Base-by-base conservation (phyloP, 495 filamentous ascomycete species). In the Chlorociboria aeruginascens region DNA sequence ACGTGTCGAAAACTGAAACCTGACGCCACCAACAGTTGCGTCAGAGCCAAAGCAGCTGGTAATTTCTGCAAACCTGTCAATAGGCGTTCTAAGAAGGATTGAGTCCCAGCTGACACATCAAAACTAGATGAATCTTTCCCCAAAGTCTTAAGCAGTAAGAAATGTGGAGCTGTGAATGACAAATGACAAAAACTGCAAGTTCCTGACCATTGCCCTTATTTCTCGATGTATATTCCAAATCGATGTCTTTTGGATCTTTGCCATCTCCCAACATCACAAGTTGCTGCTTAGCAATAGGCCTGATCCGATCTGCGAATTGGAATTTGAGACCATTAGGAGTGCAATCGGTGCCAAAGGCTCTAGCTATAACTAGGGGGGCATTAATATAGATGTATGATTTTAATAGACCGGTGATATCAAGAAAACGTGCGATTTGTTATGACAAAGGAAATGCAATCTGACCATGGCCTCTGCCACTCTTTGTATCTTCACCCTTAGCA, bases 211-310 rank as follows among this genome's bases (percentile, higher is more conserved):
- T 32, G 25, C 14, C 45, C 39, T 25, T 13, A 8, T 17, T 45
- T 46, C 17, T 32, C 32, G 4, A 25, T 25, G 20, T 25, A 25
- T 1, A 25, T 25, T 25, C 20, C 20, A 53, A 13, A n/a, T 38
- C 32, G 7, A 53, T 39, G 14, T 51, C 43, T 20, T 54, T 57
- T 35, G 51, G 51, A 49, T 57, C 55, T 3, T 20, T 11, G 32
- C 51, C 50, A 25, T 20, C 36, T 14, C 14, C 37, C 46, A 56
- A 46, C n/a, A 31, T 31, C 7, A 32, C 50, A 1, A 47, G 12
- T 36, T 52, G 54, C 6, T 29, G 32, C 37, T 50, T 53, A 14
- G 45, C 42, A 35, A 52, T 30, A 6, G 42, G 31, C 14, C 28
- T 50, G 30, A 50, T 30, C 11, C 49, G 49, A 35, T 25, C 20